These are phyloP conservation scores for Nymphaea thermarum DNA, from an alignment of 164 flowering plant genomes.

Conservation along the genomic window DNA sequence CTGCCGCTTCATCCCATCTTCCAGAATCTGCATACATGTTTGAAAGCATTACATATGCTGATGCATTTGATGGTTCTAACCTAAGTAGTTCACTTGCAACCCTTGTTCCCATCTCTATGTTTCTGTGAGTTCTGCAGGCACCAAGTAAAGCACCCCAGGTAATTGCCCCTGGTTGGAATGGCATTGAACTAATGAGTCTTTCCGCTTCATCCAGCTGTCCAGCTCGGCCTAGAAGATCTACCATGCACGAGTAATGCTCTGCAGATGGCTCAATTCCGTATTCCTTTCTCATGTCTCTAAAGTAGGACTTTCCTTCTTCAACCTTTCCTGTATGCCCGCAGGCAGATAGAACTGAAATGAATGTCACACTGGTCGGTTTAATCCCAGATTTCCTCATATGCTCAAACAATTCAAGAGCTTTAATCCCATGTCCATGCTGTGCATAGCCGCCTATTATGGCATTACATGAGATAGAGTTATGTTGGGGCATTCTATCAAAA, in stretches of 20 bases:
- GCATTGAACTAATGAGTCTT: conserved; percentile 47
- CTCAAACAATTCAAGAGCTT: conserved; percentile 43
- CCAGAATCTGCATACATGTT: conserved; percentile 53
- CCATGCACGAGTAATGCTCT: conserved; percentile 77
- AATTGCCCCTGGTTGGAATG: conserved; percentile 38
- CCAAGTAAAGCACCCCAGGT: conserved; percentile 67
- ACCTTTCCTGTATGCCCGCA: conserved; percentile 36
- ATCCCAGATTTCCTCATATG: conserved; percentile 37
- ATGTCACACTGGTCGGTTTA: conserved; percentile 53
- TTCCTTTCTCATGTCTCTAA: conserved; percentile 39
- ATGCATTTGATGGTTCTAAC: conserved; percentile 55
- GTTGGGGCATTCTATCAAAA: conserved; percentile 70
- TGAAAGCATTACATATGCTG: conserved; percentile 57
- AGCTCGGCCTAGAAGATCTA: conserved; percentile 79
- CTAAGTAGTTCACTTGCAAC: conserved; percentile 47
- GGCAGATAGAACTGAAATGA: conserved; percentile 58
- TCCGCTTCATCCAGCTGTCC: conserved; percentile 66
- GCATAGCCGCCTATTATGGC: conserved; percentile 81
- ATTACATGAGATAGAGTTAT: conserved; percentile 55
- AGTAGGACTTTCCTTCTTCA: conserved; percentile 37
- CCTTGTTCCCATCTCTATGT: conserved; percentile 51
- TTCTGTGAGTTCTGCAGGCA: conserved; percentile 63
- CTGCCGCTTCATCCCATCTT: conserved; percentile 43
- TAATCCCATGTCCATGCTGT: conserved; percentile 56
- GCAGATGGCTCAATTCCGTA: conserved; percentile 44